phyloP scores from a whole-genome alignment of 2,329 filamentous ascomycete genomes.

The Plenodomus lindquistii region DNA sequence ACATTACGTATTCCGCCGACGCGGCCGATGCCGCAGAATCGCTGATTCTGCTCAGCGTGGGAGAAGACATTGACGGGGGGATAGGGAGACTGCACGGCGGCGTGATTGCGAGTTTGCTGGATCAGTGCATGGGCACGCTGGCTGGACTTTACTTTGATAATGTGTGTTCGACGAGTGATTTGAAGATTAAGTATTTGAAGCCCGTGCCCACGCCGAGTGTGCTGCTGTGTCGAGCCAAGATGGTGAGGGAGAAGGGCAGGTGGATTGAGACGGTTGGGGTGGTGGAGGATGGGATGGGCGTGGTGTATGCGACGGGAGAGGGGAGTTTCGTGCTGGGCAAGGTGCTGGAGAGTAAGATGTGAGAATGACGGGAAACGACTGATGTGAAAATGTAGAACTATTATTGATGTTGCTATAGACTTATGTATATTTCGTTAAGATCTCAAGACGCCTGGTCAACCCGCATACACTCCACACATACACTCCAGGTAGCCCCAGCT shows the following conservation, averaged over 20 bases:
- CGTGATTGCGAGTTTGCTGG: slow-evolving; percentile 26
- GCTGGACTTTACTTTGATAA: slow-evolving; percentile 17
- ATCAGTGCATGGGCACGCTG: slow-evolving; percentile 31
- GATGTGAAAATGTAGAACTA: background rate
- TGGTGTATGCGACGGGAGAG: slow-evolving; percentile 25
- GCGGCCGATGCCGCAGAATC: slow-evolving; percentile 22
- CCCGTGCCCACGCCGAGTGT: slow-evolving; percentile 26
- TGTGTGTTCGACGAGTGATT: slow-evolving; percentile 22
- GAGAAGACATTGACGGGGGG: slow-evolving; percentile 25
- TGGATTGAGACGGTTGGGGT: slow-evolving; percentile 25
- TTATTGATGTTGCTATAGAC: background rate
- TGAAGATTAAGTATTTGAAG: slow-evolving; percentile 30
- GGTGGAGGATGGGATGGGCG: slow-evolving; percentile 30
- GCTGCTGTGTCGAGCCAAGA: slow-evolving; percentile 20
- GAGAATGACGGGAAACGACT: too few relatives aligned
- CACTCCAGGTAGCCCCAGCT: too few relatives aligned
- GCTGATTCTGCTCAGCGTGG: slow-evolving; percentile 24
- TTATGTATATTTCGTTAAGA: too few relatives aligned
- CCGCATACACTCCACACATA: too few relatives aligned
- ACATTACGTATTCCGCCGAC: slow-evolving; percentile 11
- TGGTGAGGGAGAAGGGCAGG: slow-evolving; percentile 26
- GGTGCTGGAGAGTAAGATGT: slow-evolving; percentile 9
- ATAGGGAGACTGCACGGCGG: slow-evolving; percentile 30
- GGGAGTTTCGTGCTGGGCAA: slow-evolving; percentile 25
- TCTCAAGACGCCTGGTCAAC: too few relatives aligned